These are phyloP conservation scores for Spironucleus salmonicida DNA, from an alignment of 208 protist genomes.

Conservation along the genomic window DNA sequence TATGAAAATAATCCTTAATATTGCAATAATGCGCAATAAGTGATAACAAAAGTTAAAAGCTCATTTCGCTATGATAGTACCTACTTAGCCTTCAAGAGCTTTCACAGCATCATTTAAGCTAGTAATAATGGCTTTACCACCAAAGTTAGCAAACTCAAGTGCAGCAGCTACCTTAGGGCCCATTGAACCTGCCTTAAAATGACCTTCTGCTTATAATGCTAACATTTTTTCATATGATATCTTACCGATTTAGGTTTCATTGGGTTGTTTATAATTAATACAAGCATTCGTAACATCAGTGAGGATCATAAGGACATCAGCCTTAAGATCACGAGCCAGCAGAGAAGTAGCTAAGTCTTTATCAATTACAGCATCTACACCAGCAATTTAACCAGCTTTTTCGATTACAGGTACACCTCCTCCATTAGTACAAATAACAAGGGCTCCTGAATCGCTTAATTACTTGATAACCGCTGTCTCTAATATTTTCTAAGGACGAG, in stretches of 20 bases:
- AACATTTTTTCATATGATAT: conserved; percentile 30
- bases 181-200: conserved; percentile 44
- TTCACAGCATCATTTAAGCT: conserved; percentile 40
- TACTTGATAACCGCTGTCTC: conserved; percentile 35
- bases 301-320: conserved; percentile 45
- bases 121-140: conserved; percentile 39
- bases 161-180: conserved; percentile 42
- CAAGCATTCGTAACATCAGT: conserved; percentile 40
- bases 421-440: conserved; percentile 42
- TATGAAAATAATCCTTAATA: too few species aligned
- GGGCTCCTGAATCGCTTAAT: conserved; percentile 33
- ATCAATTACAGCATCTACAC: conserved; percentile 49
- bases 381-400: conserved; percentile 31
- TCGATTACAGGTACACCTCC: conserved; percentile 44
- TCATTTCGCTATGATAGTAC: conserved; percentile 38
- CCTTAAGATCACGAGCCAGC: conserved; percentile 33
- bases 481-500: conserved; percentile 36
- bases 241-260: neutral
- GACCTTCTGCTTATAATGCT: conserved; percentile 18
- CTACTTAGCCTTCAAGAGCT: conserved; percentile 27
- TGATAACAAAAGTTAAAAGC: too few species aligned
- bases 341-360: conserved; percentile 42
- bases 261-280: conserved; percentile 35
- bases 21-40: too few species aligned
- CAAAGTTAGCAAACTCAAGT: conserved; percentile 39